These are phyloP conservation scores for Medicago ruthenica DNA, from an alignment of 306 rosid species.

Conservation along the genomic window DNA sequence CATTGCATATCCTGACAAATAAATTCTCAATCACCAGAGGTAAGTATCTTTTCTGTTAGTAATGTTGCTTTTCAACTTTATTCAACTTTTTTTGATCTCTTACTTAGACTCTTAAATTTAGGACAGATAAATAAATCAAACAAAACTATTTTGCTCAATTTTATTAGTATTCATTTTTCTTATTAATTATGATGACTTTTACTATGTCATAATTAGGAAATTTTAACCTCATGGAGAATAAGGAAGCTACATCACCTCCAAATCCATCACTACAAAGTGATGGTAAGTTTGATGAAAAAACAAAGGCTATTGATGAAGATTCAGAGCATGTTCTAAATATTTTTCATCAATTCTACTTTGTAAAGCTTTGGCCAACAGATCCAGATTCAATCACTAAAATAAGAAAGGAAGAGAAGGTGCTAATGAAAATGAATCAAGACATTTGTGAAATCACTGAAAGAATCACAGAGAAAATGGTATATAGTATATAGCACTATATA, in stretches of 20 bases:
- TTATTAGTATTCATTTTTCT: not conserved
- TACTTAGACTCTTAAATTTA: too few species aligned
- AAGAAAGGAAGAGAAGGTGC: not conserved
- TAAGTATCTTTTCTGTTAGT: not conserved
- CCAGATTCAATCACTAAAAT: slow-evolving; percentile 32
- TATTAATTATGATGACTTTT: not conserved
- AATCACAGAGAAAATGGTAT: slow-evolving; percentile 33
- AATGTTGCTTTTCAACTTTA: not conserved
- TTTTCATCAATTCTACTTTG: slow-evolving; percentile 38
- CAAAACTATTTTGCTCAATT: not conserved
- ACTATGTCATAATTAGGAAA: not conserved
- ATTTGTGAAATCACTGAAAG: slow-evolving; percentile 12
- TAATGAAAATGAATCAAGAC: slow-evolving; percentile 25
- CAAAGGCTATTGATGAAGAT: not conserved
- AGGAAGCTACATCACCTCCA: slow-evolving; percentile 15
- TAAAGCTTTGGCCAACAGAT: slow-evolving; percentile 40
- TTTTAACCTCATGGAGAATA: slow-evolving; percentile 1
- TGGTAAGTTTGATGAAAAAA: too few species aligned
- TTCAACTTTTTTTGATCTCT: not conserved
- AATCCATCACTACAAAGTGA: too few species aligned
- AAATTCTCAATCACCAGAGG: not conserved
- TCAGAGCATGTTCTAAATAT: slow-evolving; percentile 6
- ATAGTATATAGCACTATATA: not conserved
- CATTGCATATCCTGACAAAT: not conserved
- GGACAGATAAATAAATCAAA: not conserved